Evolutionary conservation across 2,329 filamentous ascomycete genomes (phyloP), one percentile per base, ranked within the genome.

Genomic region (Zymoseptoria ardabiliae): DNA sequence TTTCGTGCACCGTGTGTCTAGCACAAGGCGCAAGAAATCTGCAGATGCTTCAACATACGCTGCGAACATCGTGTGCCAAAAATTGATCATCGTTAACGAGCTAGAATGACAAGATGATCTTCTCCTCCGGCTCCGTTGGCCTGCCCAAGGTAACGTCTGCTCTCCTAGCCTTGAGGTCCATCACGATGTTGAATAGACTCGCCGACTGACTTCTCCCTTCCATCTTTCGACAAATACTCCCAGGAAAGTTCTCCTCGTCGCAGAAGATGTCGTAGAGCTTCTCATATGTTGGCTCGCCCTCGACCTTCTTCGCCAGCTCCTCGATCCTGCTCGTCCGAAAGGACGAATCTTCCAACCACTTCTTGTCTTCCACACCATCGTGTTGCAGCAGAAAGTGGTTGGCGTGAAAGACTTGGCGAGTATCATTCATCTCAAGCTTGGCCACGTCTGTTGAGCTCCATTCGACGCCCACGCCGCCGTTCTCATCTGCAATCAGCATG

Each of bases 401-500:
- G 0, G 76, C 66, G 61, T 80, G 77, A 11, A 76, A 73, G 1
- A 79, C 67, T 8, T 74, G 68, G 1, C 71, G 68, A 1, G 53
- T 58, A 0, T 53, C 58, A 61, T 78, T 75, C 61, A 74, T 66
- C 60, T 62, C 61, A 9, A 72, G 61, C 69, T 63, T 72, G 58
- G 64, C 57, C 19, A 73, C 22, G 62, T 74, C 66, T 64, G 71
- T 19, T 63, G 72, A 57, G 61, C 68, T 66, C 73, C 77, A 83
- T 65, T 85, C 82, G 6, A 84, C 63, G 0, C 82, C 81, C 4
- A 79, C 65, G 0, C 75, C 74, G 0, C 76, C 77, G 0, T 66
- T 72, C 4, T 70, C 62, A 67, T 85, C 82, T 0, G 77, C 81
- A 45, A 85, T 70, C 0, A 82, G 70, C 61, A 85, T 83, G 62